Evolutionary conservation across 2,329 filamentous ascomycete species (phyloP).

Genomic region (Lachnellula arida): DNA sequence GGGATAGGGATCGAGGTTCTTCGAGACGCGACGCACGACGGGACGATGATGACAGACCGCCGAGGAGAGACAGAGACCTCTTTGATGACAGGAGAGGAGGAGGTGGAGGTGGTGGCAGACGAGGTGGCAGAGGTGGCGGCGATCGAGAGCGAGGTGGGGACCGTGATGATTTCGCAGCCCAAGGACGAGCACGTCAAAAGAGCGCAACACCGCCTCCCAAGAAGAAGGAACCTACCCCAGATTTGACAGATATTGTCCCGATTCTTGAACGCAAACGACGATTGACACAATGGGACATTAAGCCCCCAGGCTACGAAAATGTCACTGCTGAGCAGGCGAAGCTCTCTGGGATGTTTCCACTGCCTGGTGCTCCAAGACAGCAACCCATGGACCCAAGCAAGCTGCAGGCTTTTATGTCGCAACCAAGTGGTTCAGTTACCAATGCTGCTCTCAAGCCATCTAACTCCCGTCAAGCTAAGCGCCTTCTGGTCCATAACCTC

Average conservation of each 20-base stretch:
- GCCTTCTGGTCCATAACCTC: slow-evolving; percentile 82
- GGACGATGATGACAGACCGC: slow-evolving; percentile 58
- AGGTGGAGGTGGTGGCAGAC: slow-evolving; percentile 44
- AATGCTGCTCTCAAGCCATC: slow-evolving; percentile 83
- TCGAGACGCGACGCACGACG: slow-evolving; percentile 58
- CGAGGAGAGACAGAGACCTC: slow-evolving; percentile 53
- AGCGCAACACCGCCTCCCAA: slow-evolving; percentile 79
- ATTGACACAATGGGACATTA: slow-evolving; percentile 99
- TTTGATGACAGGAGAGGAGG: slow-evolving; percentile 56
- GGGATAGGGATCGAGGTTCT: slow-evolving; percentile 66
- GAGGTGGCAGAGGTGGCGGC: slow-evolving; percentile 37
- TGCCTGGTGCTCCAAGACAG: slow-evolving; percentile 90
- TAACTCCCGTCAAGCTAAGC: slow-evolving; percentile 90
- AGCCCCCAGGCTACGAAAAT: slow-evolving; percentile 95
- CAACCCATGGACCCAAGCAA: slow-evolving; percentile 93
- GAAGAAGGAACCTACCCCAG: slow-evolving; percentile 92
- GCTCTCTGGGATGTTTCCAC: slow-evolving; percentile 96
- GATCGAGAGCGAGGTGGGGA: slow-evolving; percentile 44
- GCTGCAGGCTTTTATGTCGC: slow-evolving; percentile 92
- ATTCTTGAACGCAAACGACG: slow-evolving; percentile 84
- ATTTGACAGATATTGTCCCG: slow-evolving; percentile 80
- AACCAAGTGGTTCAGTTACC: slow-evolving; percentile 62
- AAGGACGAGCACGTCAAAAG: slow-evolving; percentile 44
- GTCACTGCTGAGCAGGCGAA: slow-evolving; percentile 98
- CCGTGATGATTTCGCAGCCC: slow-evolving; percentile 25